These are phyloP conservation scores for Suillus sp. DNA, from an alignment of 768 basidiomycete species.

Conservation along the genomic window DNA sequence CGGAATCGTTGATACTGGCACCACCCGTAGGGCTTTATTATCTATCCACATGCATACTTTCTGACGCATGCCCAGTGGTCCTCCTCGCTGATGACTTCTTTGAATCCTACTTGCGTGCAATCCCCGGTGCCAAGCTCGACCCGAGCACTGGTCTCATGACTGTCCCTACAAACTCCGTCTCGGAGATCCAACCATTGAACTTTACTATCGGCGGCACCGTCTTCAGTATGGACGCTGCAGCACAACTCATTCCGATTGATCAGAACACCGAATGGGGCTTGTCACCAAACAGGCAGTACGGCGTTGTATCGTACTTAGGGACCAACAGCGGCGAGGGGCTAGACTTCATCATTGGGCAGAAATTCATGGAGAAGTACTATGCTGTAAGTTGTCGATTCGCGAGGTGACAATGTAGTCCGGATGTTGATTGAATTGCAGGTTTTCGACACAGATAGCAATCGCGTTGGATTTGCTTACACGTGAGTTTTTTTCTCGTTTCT, in stretches of 20 bases:
- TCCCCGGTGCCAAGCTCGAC: conserved; percentile 8
- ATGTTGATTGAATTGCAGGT: conserved; percentile 14
- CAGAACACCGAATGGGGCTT: conserved; percentile 12
- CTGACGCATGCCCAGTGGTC: conserved; percentile 8
- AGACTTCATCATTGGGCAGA: conserved; percentile 10
- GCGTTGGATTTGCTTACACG: conserved; percentile 27
- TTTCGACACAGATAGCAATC: conserved; percentile 24
- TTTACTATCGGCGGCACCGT: conserved; percentile 11
- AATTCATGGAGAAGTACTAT: conserved; percentile 14
- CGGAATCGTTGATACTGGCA: conserved; percentile 27
- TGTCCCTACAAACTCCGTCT: conserved; percentile 3
- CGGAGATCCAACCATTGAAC: conserved; percentile 10
- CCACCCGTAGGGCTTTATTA: conserved; percentile 14
- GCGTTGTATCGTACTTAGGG: conserved; percentile 8
- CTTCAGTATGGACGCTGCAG: conserved; percentile 10
- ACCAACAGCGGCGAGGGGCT: conserved; percentile 11
- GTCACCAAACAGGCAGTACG: neutral
- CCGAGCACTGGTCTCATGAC: conserved; percentile 2
- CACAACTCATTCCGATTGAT: conserved; percentile 10
- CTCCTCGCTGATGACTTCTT: conserved; percentile 19
- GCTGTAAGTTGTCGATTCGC: conserved; percentile 3
- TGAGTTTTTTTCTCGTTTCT: conserved; percentile 14
- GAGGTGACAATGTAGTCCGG: neutral
- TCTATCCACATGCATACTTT: neutral
- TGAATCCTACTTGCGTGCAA: neutral